Base-by-base conservation (phyloP, 1,284 basidiomycete genomes). In the Leucoagaricus sp. region DNA sequence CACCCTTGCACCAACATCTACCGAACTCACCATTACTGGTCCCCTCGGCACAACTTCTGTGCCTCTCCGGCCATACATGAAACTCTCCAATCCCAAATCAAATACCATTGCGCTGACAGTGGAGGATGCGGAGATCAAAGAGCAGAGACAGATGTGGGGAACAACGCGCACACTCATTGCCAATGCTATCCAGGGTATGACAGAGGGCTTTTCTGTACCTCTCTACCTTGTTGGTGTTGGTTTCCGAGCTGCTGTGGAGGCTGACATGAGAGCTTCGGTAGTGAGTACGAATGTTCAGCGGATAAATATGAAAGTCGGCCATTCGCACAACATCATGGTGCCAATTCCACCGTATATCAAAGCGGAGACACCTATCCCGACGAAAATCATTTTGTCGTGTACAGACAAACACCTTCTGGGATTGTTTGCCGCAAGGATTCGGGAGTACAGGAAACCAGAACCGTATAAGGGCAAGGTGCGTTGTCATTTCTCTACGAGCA, bases 381-480 rank as follows among this genome's bases (percentile, higher is more conserved):
- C 87, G 21, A 90, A 87, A 74, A 89, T 90, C 55, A 71, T 83
- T 45, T 70, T 87, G 44, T 84, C 75, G 59, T 86, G 83, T 70
- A 89, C 84, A 64, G 86, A 88, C 77, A 96, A 88, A 72, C 87
- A 86, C 69, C 77, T 82, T 57, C 72, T 98, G 40, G 95, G 94
- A 0, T 76, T 93, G 61, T 97, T 97, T 69, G 93, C 95, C 0
- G 93, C 94, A 15, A 84, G 87, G 65, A 90, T 99, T 31, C 78
- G 94, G 61, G 82, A 80, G 56, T 91, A 87, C 78, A 84, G 96
- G 63, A 89, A 88, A 65, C 96, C 96, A 13, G 97, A 99, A 70
- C 96, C 96, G 19, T 99, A 98, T 77, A 95, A 98, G 76, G 95
- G 94, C 65, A 96, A 97, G 83, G 93, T 94, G 67, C 57, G 87